phyloP scores from a whole-genome alignment of 2,329 filamentous ascomycete species.

The Ophiostoma sp. region DNA sequence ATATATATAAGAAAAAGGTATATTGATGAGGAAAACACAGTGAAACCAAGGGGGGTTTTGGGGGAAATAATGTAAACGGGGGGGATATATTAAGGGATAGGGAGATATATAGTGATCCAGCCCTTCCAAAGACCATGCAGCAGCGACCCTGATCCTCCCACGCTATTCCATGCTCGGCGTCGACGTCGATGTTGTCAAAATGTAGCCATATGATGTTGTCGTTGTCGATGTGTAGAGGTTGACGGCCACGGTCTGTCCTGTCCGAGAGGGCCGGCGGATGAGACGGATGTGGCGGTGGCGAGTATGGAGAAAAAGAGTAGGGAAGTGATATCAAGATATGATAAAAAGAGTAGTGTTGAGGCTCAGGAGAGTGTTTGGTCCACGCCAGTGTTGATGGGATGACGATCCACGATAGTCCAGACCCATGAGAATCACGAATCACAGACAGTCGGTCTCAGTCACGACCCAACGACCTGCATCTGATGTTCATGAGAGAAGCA shows the following conservation, averaged over 20 bases:
- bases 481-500: not conserved
- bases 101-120: not conserved
- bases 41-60: not conserved
- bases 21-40: not conserved
- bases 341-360: not conserved
- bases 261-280: not conserved
- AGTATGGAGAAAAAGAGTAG: not conserved
- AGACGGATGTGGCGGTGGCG: not conserved
- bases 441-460: not conserved
- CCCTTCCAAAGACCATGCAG: not conserved
- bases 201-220: not conserved
- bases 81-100: slow-evolving; percentile 2
- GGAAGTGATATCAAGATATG: not conserved
- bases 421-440: not conserved
- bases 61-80: no score
- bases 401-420: not conserved
- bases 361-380: not conserved
- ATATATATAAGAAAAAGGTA: not conserved
- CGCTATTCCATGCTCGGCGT: not conserved
- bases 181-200: not conserved
- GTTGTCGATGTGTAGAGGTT: not conserved
- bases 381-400: not conserved
- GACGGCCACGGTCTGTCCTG: not conserved
- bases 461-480: not conserved
- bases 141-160: not conserved